Base-by-base conservation (phyloP, 2,329 filamentous ascomycete species). In the Myriosclerotinia scirpicola region DNA sequence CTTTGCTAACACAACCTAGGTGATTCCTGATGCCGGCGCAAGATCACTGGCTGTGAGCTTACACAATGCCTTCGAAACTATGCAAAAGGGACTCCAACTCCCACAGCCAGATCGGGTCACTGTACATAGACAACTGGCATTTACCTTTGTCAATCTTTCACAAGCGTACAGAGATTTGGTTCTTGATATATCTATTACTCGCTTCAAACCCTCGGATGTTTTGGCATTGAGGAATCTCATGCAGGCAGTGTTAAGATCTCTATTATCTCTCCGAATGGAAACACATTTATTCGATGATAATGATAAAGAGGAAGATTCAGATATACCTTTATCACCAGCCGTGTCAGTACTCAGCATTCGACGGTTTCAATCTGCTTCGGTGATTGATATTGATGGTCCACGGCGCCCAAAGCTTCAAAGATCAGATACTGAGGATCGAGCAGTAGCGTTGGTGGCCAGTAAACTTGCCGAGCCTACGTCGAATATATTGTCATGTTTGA, bases 21-120 rank as follows among this genome's bases (percentile, higher is more conserved):
- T 87, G 5, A 81, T 81, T 68, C 85, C 85, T 2, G 84, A 86
- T 73, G 81, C 83, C n/a, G 85, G 85, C 5, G 80, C 84, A 14
- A 79, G 83, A 54, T 79, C 81, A 9, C 73, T 87, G 11, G 83
- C 84, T 2, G 77, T 78, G 6, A 75, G 80, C 8, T 73, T 85
- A 50, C 80, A 84, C 69, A 74, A 79, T 65, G 78, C 82, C 0
- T 83, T 85, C 64, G 73, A 68, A 12, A 76, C 80, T 7, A 82
- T 85, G 80, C 76, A 76, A 68, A 75, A 79, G 63, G 78, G 77
- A 14, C 76, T 82, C 22, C 72, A 74, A 11, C 72, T 82, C 22
- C 78, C 80, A 3, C 75, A 77, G 38, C 58, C 73, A 54, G 75
- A 80, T 66, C 75, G 73, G 17, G 68, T 76, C 14, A 72, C 69